A percentile compares a stretch with the other conserved stretches of the same genome.
These are phyloP conservation scores for Aspergillus unguis DNA, from an alignment of 2,329 filamentous ascomycete genomes.

Conservation along the genomic window DNA sequence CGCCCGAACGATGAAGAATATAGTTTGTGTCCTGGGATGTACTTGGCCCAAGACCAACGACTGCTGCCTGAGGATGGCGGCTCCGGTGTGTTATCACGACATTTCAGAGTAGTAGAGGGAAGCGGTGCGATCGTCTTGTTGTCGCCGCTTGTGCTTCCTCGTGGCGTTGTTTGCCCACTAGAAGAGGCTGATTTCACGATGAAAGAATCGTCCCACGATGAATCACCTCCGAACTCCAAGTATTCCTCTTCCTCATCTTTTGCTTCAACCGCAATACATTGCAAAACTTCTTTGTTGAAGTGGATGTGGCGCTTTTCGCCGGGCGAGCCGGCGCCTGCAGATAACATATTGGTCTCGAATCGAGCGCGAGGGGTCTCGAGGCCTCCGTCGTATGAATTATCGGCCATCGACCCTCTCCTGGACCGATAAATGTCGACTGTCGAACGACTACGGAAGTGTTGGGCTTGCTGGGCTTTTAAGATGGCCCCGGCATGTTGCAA, in stretches of 20 bases:
- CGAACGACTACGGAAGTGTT: constrained; percentile 51
- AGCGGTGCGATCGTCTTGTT: constrained; percentile 86
- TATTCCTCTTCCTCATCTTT: constrained; percentile 60
- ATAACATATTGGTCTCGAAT: constrained; percentile 63
- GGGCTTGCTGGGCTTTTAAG: constrained; percentile 74
- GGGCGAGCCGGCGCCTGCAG: constrained; percentile 67
- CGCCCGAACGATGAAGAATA: constrained; percentile 74
- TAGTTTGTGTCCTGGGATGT: constrained; percentile 49
- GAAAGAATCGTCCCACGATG: constrained; percentile 72
- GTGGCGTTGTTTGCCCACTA: constrained; percentile 51
- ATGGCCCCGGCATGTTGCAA: constrained; percentile 85
- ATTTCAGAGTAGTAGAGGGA: constrained; percentile 84
- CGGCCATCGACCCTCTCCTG: constrained; percentile 62
- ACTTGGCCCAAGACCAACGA: constrained; percentile 36
- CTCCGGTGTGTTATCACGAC: constrained; percentile 72
- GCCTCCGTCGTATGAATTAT: constrained; percentile 25
- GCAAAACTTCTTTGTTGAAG: constrained; percentile 93
- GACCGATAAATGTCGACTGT: constrained; percentile 54
- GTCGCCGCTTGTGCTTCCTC: constrained; percentile 57
- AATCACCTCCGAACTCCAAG: constrained; percentile 49
- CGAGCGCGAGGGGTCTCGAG: constrained; percentile 39
- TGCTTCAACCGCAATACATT: constrained; percentile 88
- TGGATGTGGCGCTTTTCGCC: constrained; percentile 78
- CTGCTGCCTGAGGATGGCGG: constrained; percentile 33
- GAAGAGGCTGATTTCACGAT: constrained; percentile 73